Conservation (phyloP, 257 asterid species). For the Nicotiana noctiflora region DNA sequence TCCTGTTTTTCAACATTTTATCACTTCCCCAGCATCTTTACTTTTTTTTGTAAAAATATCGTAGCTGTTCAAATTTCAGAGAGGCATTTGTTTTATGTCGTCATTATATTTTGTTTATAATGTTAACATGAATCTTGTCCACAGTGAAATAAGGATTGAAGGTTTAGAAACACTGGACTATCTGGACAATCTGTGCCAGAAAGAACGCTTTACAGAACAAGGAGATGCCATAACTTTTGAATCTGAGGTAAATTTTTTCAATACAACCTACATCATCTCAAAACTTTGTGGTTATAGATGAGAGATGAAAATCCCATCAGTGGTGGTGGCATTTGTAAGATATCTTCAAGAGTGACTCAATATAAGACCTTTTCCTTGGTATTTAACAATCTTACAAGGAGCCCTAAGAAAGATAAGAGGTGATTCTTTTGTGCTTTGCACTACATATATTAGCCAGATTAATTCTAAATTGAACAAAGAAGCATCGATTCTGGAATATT, state of each 20-base stretch:
- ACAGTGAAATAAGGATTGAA: conserved; percentile 90
- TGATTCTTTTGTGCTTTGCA: not conserved
- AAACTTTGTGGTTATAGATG: not conserved
- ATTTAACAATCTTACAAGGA: not conserved
- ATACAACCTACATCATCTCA: not conserved
- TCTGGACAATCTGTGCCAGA: conserved; percentile 69
- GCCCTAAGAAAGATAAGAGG: not conserved
- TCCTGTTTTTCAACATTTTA: not conserved
- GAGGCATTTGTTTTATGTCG: not conserved
- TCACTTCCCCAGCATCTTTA: not conserved
- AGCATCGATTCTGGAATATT: not conserved
- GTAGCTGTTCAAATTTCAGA: not conserved
- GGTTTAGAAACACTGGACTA: conserved; percentile 92
- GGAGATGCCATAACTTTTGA: conserved; percentile 96
- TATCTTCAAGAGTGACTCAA: not conserved
- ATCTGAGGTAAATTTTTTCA: conserved; percentile 55
- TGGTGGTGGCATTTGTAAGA: not conserved
- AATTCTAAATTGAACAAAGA: not conserved
- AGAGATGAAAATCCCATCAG: not conserved
- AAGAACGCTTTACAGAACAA: conserved; percentile 87
- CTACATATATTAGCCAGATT: not conserved
- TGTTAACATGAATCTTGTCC: not conserved
- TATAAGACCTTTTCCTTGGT: not conserved
- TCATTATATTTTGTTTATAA: not conserved
- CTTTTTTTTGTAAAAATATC: not conserved